phyloP scores from a whole-genome alignment of 257 asterid genomes.

The Nicotiana obtusifolia region DNA sequence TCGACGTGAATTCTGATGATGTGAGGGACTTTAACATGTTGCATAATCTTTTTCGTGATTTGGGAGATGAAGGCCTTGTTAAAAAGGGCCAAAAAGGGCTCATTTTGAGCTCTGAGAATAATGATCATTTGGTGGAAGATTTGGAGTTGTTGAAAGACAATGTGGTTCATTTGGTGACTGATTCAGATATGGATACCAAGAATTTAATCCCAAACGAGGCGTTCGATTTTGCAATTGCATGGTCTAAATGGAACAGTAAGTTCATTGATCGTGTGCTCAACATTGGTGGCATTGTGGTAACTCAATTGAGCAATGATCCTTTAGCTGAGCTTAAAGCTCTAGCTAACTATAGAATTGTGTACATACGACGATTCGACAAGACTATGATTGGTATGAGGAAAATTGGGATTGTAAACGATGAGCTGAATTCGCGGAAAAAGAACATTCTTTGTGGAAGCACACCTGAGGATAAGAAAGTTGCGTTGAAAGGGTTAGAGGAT shows the following conservation, averaged over 20 bases:
- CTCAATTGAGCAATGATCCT: conserved; percentile 39
- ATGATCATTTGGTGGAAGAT: conserved; percentile 19
- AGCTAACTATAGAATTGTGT: conserved; percentile 43
- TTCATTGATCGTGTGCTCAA: conserved; percentile 34
- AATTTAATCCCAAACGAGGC: conserved; percentile 27
- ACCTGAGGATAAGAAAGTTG: conserved; percentile 33
- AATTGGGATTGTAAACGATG: neutral
- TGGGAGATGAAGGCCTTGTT: conserved; percentile 64
- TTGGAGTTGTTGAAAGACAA: conserved; percentile 30
- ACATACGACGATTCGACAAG: conserved; percentile 43
- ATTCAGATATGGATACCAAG: conserved; percentile 18
- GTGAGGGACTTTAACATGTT: conserved; percentile 22
- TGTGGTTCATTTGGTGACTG: conserved; percentile 36
- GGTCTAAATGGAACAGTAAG: conserved; percentile 23
- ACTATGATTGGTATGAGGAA: conserved; percentile 61
- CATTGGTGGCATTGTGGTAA: conserved; percentile 47
- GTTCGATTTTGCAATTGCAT: conserved; percentile 49
- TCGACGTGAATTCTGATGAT: conserved; percentile 2
- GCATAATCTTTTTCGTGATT: conserved; percentile 50
- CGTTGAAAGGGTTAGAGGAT: conserved; percentile 43
- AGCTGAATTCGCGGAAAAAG: neutral
- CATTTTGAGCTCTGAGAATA: conserved; percentile 25
- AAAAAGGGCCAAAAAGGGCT: conserved; percentile 57
- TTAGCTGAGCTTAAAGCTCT: conserved; percentile 24
- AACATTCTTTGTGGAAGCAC: conserved; percentile 22